Conservation (phyloP, 306 rosid genomes). For the Cyclanthera cordifolia region DNA sequence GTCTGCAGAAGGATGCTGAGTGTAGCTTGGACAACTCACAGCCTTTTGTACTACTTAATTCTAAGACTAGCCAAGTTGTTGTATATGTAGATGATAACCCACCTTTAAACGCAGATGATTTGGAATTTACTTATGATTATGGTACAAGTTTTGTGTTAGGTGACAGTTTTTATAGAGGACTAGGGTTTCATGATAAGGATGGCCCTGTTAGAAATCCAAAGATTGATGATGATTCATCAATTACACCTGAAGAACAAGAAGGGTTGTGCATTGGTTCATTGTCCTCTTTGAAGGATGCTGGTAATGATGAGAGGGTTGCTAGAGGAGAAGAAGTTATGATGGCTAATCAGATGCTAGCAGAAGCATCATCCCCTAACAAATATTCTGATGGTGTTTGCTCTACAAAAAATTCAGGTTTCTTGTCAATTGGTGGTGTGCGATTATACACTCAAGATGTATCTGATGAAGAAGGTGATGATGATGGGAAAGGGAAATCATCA, state of each 20-base stretch:
- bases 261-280: slow-evolving; percentile 31
- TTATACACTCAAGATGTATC: slow-evolving; percentile 73
- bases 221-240: slow-evolving; percentile 27
- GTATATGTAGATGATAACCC: slow-evolving; percentile 44
- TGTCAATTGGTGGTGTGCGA: slow-evolving; percentile 74
- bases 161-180: slow-evolving; percentile 61
- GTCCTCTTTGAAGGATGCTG: slow-evolving; percentile 34
- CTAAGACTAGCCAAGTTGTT: slow-evolving; percentile 24
- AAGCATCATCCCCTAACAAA: slow-evolving; percentile 21
- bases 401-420: slow-evolving; percentile 54
- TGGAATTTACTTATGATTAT: slow-evolving; percentile 45
- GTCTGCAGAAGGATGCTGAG: slow-evolving; percentile 21
- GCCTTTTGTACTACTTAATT: slow-evolving; percentile 38
- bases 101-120: slow-evolving; percentile 26
- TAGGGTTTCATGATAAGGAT: slow-evolving; percentile 59
- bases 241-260: slow-evolving; percentile 32
- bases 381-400: slow-evolving; percentile 31
- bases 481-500: slow-evolving; percentile 25
- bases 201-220: slow-evolving; percentile 28
- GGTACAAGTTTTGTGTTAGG: slow-evolving; percentile 60
- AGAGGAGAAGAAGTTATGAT: slow-evolving; percentile 27
- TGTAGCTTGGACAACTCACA: slow-evolving; percentile 20
- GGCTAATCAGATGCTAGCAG: slow-evolving; percentile 30
- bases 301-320: slow-evolving; percentile 25
- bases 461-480: slow-evolving; percentile 43